phyloP scores from a whole-genome alignment of 1,139 yeast species.

The Chernovozyma aurita region DNA sequence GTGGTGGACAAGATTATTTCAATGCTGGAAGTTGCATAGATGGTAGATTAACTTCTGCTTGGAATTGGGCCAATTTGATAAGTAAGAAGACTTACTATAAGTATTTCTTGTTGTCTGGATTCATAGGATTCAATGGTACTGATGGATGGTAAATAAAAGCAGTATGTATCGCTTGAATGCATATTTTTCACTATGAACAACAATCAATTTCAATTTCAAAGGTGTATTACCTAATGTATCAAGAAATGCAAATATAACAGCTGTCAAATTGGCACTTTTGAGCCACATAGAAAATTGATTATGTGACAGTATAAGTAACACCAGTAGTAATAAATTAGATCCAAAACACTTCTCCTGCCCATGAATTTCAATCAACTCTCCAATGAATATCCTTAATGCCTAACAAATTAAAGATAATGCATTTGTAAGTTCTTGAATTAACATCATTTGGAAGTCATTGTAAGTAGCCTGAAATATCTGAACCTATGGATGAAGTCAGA shows the following conservation, averaged over 20 bases:
- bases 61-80: constrained; percentile 74
- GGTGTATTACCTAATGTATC: no score
- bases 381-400: constrained; percentile 73
- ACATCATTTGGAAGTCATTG: constrained; percentile 61
- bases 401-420: constrained; percentile 70
- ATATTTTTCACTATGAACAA: no score
- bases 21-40: constrained; percentile 80
- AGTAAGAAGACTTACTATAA: constrained; percentile 60
- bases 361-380: constrained; percentile 60
- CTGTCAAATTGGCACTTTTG: no score
- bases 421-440: constrained; percentile 54
- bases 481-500: constrained; percentile 61
- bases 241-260: not conserved
- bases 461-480: constrained; percentile 68
- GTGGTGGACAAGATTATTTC: constrained; percentile 74
- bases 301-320: no score
- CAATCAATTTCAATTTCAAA: no score
- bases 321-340: constrained; percentile 63
- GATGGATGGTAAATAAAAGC: constrained; percentile 38
- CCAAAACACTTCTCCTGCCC: constrained; percentile 77
- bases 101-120: constrained; percentile 61
- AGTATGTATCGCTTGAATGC: no score
- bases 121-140: constrained; percentile 69
- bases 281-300: no score
- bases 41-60: constrained; percentile 71